Evolutionary conservation across 305 asterid genomes (phyloP).

Genomic region (Fraxinus xanthoxyloides): DNA sequence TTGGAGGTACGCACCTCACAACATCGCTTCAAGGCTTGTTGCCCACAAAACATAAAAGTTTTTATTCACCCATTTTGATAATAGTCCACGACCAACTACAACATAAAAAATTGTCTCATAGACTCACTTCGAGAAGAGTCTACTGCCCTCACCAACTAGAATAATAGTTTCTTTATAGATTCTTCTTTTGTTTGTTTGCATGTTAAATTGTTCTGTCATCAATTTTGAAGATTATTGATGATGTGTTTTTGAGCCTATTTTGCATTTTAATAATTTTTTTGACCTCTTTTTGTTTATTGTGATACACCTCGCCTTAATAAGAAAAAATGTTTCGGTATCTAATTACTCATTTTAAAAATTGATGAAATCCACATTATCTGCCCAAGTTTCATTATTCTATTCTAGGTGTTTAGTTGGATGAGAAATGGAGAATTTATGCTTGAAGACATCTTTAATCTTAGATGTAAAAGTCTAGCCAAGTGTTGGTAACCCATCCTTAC

Average conservation of each 20-base stretch:
- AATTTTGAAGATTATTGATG: neutral
- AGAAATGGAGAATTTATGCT: neutral
- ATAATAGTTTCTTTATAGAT: neutral
- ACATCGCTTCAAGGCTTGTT: neutral
- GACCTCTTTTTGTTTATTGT: neutral
- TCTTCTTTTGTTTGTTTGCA: neutral
- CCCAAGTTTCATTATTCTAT: neutral
- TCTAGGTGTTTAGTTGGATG: neutral
- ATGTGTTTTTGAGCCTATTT: neutral
- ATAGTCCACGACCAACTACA: neutral
- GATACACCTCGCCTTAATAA: neutral
- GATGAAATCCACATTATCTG: neutral
- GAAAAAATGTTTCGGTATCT: neutral
- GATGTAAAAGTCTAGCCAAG: neutral
- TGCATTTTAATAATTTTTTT: neutral
- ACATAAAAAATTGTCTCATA: neutral
- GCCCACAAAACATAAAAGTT: neutral
- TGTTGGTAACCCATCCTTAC: neutral
- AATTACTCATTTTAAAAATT: neutral
- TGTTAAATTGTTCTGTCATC: neutral
- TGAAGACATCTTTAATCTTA: neutral
- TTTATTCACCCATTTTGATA: neutral
- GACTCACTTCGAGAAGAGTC: neutral
- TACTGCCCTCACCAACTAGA: neutral
- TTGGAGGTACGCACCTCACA: neutral